phyloP scores from a whole-genome alignment of 2,329 filamentous ascomycete genomes.

The Plectosphaerella cucumerina region DNA sequence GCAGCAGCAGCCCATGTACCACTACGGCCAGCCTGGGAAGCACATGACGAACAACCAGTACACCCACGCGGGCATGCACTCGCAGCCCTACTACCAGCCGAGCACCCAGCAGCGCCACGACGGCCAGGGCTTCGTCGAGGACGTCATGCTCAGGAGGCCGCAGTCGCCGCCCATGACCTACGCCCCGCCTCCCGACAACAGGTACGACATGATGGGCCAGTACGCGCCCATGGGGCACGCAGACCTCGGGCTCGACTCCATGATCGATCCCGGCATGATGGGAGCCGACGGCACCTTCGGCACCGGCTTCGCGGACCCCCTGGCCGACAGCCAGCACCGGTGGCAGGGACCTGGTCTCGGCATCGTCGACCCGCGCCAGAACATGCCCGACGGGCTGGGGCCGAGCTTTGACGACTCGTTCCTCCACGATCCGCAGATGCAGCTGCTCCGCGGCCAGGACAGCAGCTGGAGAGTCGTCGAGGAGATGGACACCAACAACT shows the following conservation, averaged over 20 bases:
- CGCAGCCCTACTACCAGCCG: conserved; percentile 31
- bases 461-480: conserved; percentile 30
- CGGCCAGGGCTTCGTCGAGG: conserved; percentile 19
- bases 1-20: conserved; percentile 12
- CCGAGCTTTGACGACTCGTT: conserved; percentile 14
- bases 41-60: conserved; percentile 16
- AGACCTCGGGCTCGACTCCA: conserved; percentile 12
- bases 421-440: conserved; percentile 14
- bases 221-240: conserved; percentile 11
- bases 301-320: conserved; percentile 1
- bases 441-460: conserved; percentile 23
- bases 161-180: conserved; percentile 22
- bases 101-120: conserved; percentile 19
- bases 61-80: not conserved
- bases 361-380: conserved; percentile 9
- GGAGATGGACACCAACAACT: conserved; percentile 23
- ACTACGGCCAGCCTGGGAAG: conserved; percentile 8
- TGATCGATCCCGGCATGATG: conserved; percentile 12
- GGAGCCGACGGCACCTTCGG: conserved; percentile 6
- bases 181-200: conserved; percentile 7
- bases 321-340: conserved; percentile 1
- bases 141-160: conserved; percentile 27
- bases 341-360: conserved; percentile 3
- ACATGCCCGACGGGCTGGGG: conserved; percentile 11
- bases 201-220: conserved; percentile 10